phyloP scores from a whole-genome alignment of 768 basidiomycete genomes.

The Botryobasidium botryosum region DNA sequence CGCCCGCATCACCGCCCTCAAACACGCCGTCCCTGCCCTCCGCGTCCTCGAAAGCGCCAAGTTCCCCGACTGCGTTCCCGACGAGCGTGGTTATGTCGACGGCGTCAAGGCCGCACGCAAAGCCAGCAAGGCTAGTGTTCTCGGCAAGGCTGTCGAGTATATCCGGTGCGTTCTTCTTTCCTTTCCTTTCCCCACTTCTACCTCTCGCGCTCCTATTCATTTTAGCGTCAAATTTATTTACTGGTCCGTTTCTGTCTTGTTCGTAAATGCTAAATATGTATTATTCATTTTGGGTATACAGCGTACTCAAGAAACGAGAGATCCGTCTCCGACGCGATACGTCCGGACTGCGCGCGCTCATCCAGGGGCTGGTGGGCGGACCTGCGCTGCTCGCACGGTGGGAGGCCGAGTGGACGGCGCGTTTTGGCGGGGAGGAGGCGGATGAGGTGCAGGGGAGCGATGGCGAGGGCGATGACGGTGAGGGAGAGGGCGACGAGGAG shows the following conservation, averaged over 20 bases:
- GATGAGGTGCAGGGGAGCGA: constrained; percentile 30
- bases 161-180: constrained; percentile 32
- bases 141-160: constrained; percentile 83
- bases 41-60: constrained; percentile 51
- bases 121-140: constrained; percentile 78
- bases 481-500: constrained; percentile 22
- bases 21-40: constrained; percentile 67
- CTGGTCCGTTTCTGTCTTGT: no score
- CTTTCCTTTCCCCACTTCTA: not conserved
- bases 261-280: no score
- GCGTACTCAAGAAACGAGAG: constrained; percentile 70
- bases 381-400: constrained; percentile 53
- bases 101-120: constrained; percentile 87
- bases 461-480: constrained; percentile 7
- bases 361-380: constrained; percentile 58
- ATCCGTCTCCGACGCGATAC: constrained; percentile 53
- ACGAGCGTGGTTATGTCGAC: constrained; percentile 73
- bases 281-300: constrained; percentile 13
- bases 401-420: constrained; percentile 56
- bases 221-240: no score
- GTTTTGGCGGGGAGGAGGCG: constrained; percentile 59
- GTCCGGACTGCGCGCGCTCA: constrained; percentile 49
- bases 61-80: constrained; percentile 37
- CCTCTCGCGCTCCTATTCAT: no score
- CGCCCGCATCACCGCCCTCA: constrained; percentile 64